These are phyloP conservation scores for Metarhizium guizhouense DNA, from an alignment of 2,329 filamentous ascomycete species.

Conservation along the genomic window DNA sequence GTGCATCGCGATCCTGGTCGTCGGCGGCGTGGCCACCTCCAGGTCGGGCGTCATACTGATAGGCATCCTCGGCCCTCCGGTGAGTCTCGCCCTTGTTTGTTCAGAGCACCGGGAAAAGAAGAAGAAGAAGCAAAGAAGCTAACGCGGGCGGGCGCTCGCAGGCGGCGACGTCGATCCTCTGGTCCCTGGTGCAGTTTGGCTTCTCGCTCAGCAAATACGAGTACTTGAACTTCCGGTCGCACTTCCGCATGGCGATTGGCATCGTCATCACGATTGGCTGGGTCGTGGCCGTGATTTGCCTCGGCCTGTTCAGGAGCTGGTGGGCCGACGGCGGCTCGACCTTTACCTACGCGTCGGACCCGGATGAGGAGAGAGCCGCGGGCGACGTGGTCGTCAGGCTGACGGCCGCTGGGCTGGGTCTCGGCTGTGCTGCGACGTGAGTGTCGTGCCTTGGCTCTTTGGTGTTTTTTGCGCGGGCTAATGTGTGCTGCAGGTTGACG, in stretches of 20 bases:
- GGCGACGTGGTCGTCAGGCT: not conserved
- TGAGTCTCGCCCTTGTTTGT: not conserved
- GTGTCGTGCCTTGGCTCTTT: not conserved
- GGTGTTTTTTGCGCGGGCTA: not conserved
- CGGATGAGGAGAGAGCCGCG: not conserved
- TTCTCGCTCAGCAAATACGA: conserved; percentile 1
- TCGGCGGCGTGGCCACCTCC: conserved; percentile 1
- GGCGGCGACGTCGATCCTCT: conserved; percentile 3
- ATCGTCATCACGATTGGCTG: conserved; percentile 5
- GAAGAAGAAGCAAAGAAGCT: too few relatives aligned
- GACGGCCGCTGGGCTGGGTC: not conserved
- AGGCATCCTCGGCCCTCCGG: conserved; percentile 6
- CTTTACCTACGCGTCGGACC: not conserved
- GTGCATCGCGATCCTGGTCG: not conserved
- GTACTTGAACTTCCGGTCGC: conserved; percentile 8
- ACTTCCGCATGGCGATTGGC: conserved; percentile 6
- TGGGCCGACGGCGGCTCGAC: not conserved
- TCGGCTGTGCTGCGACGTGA: conserved; percentile 1
- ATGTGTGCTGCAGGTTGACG: not conserved
- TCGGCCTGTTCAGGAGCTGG: conserved; percentile 1
- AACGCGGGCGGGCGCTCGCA: not conserved
- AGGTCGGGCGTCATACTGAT: conserved; percentile 4
- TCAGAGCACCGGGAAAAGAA: too few relatives aligned
- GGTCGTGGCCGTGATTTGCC: conserved; percentile 1
- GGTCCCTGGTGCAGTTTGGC: conserved; percentile 5